Evolutionary conservation across 129 eudicot species (phyloP), one percentile per base, ranked within the genome.

Genomic region (Pittosporum tobira): DNA sequence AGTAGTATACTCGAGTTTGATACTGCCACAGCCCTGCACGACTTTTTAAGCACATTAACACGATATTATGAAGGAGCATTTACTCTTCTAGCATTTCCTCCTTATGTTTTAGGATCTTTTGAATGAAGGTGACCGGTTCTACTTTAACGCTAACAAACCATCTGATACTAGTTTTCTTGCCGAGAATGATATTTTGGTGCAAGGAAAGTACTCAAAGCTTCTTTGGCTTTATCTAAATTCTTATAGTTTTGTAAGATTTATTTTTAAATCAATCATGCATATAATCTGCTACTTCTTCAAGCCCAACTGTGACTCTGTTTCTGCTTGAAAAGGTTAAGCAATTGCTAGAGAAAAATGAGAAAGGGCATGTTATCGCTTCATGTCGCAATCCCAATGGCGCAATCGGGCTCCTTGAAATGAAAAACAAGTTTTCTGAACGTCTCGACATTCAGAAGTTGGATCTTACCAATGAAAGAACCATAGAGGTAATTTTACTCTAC

Each of bases 351-450:
- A 79, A 66, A 61, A 73, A 73, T 63, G 71, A 82, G 15, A 71
- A 73, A 43, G 94, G 89, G 48, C 81, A 76, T 47, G 96, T 91
- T 13, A 66, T 91, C 25, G 99, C 94, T 46, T 80, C 98, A 30
- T 91, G 98, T 40, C 94, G 98, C 21, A 79, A 78, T 72, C 98
- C 95, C 53, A 50, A 42, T 55, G 68, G 61, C n/a, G 74, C 98
- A 57, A 66, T 73, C 7, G 98, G 85, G 59, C 84, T 91, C 52
- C 66, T 56, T 57, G 90, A 91, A 22, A 64, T 91, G 51, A 87
- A 79, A 77, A 71, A 67, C 64, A 81, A 63, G 59, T 87, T 73
- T 63, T 53, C 79, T n/a, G 81, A 83, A 11, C 84, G 91, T 42
- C 84, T 91, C 1, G 74, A 84, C 56, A 79, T 91, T 72, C 78